Conservation (phyloP, 345 rosid genomes). For the Eucalyptus sideroxylon region DNA sequence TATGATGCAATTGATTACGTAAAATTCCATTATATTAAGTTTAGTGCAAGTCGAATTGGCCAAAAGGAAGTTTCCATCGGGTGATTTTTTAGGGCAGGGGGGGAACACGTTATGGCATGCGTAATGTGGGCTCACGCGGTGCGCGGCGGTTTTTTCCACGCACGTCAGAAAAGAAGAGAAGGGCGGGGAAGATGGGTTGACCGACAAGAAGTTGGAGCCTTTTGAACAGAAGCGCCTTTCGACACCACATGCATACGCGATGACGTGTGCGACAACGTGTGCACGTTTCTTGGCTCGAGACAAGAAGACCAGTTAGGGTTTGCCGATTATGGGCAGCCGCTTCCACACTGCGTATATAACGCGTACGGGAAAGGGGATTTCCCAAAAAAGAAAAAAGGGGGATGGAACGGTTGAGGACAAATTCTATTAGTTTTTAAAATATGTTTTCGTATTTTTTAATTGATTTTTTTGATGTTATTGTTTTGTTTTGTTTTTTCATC, state of each 20-base stretch:
- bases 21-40: not conserved
- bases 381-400: too few species aligned
- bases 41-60: not conserved
- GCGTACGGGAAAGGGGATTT: not conserved
- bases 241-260: not conserved
- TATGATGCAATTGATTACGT: not conserved
- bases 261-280: not conserved
- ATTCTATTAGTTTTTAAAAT: too few species aligned
- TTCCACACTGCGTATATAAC: not conserved
- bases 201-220: not conserved
- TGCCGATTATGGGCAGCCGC: not conserved
- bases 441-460: too few species aligned
- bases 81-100: not conserved
- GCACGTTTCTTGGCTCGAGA: not conserved
- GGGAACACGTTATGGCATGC: not conserved
- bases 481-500: too few species aligned
- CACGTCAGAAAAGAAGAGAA: not conserved
- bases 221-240: too few species aligned
- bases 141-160: not conserved
- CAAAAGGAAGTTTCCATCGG: not conserved
- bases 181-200: not conserved
- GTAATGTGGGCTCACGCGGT: not conserved
- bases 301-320: not conserved
- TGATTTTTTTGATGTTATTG: too few species aligned
- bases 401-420: not conserved